phyloP scores from a whole-genome alignment of 345 rosid genomes.

The Populus alba region DNA sequence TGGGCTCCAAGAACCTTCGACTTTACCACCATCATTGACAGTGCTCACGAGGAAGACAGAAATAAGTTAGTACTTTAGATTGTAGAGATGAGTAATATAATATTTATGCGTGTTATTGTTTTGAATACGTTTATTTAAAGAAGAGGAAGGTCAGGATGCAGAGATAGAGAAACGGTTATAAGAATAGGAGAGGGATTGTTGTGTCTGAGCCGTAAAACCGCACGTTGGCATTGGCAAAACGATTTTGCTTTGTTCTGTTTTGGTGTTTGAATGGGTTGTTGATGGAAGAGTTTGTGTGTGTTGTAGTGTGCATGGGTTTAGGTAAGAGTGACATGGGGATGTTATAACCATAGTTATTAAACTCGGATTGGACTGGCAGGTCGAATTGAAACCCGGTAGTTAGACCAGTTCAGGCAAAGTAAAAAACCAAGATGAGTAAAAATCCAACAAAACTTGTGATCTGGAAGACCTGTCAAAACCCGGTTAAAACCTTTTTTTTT shows the following conservation, averaged over 20 bases:
- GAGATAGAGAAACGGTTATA: conserved; percentile 26
- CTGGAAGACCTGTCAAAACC: no score
- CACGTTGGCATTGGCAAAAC: conserved; percentile 23
- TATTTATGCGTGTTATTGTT: not conserved
- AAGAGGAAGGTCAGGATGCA: not conserved
- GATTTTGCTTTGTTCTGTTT: conserved; percentile 23
- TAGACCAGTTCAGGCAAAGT: no score
- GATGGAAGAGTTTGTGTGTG: conserved; percentile 13
- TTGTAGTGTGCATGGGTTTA: not conserved
- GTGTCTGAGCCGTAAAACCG: conserved; percentile 55
- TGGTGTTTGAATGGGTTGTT: not conserved
- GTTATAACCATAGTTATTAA: not conserved
- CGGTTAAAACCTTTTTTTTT: no score
- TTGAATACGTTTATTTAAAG: not conserved
- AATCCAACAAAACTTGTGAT: no score
- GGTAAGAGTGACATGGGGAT: conserved; percentile 1
- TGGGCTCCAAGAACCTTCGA: conserved; percentile 47
- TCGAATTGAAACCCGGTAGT: no score
- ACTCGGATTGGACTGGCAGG: no score
- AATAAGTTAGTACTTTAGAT: not conserved
- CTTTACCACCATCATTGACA: not conserved
- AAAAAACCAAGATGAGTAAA: no score
- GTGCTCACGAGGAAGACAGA: not conserved
- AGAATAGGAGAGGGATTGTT: conserved; percentile 30
- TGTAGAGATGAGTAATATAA: no score